Base-by-base conservation (phyloP, 2,329 filamentous ascomycete genomes). In the Aspergillus jensenii region DNA sequence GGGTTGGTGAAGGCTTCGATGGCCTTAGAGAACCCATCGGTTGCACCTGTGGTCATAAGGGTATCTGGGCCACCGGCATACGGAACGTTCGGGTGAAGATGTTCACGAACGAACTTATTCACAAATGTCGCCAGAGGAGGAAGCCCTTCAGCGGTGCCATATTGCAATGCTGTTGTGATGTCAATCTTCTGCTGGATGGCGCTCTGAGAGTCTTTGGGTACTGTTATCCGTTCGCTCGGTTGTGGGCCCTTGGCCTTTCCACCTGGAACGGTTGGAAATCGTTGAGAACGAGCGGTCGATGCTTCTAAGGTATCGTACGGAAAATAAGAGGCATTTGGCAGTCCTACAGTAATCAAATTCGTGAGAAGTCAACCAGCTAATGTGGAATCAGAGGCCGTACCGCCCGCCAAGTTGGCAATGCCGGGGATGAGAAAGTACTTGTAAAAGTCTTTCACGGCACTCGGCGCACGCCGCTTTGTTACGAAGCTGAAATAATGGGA, bases 271-370 rank as follows among this genome's bases (percentile, higher is more conserved):
- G 89, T 89, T 35, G 84, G 81, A 82, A 90, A 95, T 73, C 92
- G 85, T 62, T 89, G 80, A 7, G 91, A 87, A 61, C 85, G 84
- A 33, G 91, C 90, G 60, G 89, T 85, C 63, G 89, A 87, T 41
- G 92, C 90, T 75, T 96, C 91, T 62, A 97, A 85, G 0, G 91
- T 95, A 68, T 97, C 92, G 75, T 90, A 96, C 8, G 93, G 93
- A 70, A 97, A 97, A 77, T 91, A 91, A 58, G 84, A 83, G 40
- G 88, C 81, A 74, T 95, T 88, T 15, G 93, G 93, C 21, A 96
- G 84, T 59, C 91, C 90, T 93, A 62, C 31, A 47, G 37, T 40
- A 37, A n/a, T 27, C 21, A 56, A 48, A 37, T 23, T 40, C 17
- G 56, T 19, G 43, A 56, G 48, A 7, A 53, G 27, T 37, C 27